Evolutionary conservation across 2,329 filamentous ascomycete genomes (phyloP).

Genomic region (Alternaria arbusti): DNA sequence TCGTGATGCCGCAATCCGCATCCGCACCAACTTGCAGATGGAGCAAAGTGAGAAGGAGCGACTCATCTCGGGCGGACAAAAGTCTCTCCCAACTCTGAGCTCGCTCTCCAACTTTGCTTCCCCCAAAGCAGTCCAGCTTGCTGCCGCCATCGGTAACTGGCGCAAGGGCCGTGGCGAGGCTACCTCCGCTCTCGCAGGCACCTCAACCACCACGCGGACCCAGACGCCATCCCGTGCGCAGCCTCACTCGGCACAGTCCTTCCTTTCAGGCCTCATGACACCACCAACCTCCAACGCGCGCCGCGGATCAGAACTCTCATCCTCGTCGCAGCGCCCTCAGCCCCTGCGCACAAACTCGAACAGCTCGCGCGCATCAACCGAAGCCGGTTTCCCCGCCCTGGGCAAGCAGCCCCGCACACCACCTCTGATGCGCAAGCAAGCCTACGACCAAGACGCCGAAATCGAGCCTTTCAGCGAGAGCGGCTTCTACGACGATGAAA

Average conservation of each 20-base stretch:
- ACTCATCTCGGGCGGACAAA: conserved; percentile 68
- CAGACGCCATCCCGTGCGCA: conserved; percentile 49
- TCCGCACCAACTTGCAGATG: conserved; percentile 96
- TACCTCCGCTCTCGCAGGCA: conserved; percentile 54
- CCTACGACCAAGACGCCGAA: conserved; percentile 67
- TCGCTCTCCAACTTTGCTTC: conserved; percentile 78
- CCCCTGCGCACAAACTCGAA: conserved; percentile 35
- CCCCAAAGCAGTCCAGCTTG: conserved; percentile 84
- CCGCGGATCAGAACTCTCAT: conserved; percentile 61
- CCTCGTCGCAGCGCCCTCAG: conserved; percentile 33
- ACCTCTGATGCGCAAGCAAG: conserved; percentile 61
- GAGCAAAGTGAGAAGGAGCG: conserved; percentile 94
- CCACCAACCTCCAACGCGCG: conserved; percentile 81
- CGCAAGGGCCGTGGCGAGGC: conserved; percentile 66
- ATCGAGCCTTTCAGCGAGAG: conserved; percentile 55
- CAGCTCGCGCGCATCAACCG: conserved; percentile 36
- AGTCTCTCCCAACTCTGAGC: conserved; percentile 75
- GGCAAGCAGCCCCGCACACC: conserved; percentile 54
- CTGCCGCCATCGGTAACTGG: conserved; percentile 98
- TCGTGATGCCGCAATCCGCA: conserved; percentile 88
- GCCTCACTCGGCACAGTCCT: conserved; percentile 61
- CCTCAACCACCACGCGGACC: conserved; percentile 39
- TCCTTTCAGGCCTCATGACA: conserved; percentile 82
- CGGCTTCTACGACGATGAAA: conserved; percentile 59
- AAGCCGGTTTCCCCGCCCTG: conserved; percentile 41